Evolutionary conservation across 257 asterid genomes (phyloP).

Genomic region (Leptodermis oblonga): DNA sequence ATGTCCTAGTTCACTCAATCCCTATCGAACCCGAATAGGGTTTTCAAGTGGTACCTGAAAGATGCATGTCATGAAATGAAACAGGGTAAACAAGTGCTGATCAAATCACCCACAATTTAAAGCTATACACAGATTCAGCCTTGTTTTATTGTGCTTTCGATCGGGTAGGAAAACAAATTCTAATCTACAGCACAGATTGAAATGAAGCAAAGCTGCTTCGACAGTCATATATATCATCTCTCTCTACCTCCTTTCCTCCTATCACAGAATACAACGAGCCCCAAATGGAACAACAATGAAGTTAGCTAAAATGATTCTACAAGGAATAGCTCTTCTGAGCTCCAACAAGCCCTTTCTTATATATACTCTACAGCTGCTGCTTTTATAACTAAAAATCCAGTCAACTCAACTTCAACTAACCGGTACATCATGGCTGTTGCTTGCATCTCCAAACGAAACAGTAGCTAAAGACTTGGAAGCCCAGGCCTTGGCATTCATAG

Average conservation of each 20-base stretch:
- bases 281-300: conserved; percentile 22
- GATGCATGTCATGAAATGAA: too few species aligned
- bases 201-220: conserved; percentile 28
- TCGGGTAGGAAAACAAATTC: conserved; percentile 26
- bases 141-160: conserved; percentile 12
- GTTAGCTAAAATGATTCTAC: conserved; percentile 24
- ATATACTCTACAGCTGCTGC: conserved; percentile 23
- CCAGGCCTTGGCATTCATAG: conserved; percentile 78
- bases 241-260: conserved; percentile 20
- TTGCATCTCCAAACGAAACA: conserved; percentile 67
- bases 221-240: conserved; percentile 14
- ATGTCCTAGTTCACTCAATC: too few species aligned
- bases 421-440: conserved; percentile 43
- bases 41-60: too few species aligned
- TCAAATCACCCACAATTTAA: not conserved
- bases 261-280: conserved; percentile 16
- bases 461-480: conserved; percentile 80
- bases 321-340: conserved; percentile 15
- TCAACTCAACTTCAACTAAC: conserved; percentile 23
- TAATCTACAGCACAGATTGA: conserved; percentile 37
- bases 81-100: too few species aligned
- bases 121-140: conserved; percentile 33
- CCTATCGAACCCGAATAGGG: too few species aligned
- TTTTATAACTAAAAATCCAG: conserved; percentile 19
- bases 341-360: conserved; percentile 12